Evolutionary conservation across 768 basidiomycete species (phyloP).

Genomic region (Russula compacta): DNA sequence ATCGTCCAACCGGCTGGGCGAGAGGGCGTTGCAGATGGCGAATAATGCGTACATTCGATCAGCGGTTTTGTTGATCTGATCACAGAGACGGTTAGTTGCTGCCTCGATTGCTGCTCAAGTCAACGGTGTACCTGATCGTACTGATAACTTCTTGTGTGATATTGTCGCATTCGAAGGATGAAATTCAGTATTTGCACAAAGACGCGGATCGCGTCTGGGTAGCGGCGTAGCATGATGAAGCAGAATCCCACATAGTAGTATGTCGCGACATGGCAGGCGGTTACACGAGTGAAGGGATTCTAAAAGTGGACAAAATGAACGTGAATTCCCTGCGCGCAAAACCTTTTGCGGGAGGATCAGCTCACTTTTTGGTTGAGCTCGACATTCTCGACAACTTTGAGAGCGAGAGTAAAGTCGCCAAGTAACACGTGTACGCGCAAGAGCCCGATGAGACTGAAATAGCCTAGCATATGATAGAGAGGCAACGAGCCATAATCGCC

Average conservation of each 20-base stretch:
- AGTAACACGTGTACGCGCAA: slow-evolving; percentile 92
- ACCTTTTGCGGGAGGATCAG: neutral
- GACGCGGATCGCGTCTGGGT: slow-evolving; percentile 90
- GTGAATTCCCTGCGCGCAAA: neutral
- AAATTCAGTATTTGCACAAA: slow-evolving; percentile 92
- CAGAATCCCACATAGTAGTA: slow-evolving; percentile 97
- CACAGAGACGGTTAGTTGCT: neutral
- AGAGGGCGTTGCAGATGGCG: slow-evolving; percentile 86
- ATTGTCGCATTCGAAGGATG: slow-evolving; percentile 92
- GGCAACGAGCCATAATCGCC: slow-evolving; percentile 89
- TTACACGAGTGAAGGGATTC: slow-evolving; percentile 88
- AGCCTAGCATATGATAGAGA: slow-evolving; percentile 90
- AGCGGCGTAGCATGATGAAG: slow-evolving; percentile 90
- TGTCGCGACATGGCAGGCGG: slow-evolving; percentile 91
- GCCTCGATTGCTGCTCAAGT: neutral
- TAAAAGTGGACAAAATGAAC: slow-evolving; percentile 21
- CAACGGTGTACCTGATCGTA: slow-evolving; percentile 73
- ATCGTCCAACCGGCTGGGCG: slow-evolving; percentile 88
- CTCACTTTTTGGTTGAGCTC: slow-evolving; percentile 81
- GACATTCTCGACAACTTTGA: slow-evolving; percentile 92
- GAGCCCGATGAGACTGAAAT: slow-evolving; percentile 93
- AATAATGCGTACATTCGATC: slow-evolving; percentile 97
- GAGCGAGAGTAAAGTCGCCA: slow-evolving; percentile 89
- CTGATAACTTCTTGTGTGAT: slow-evolving; percentile 93
- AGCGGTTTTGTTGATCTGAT: slow-evolving; percentile 90